Percentiles rank a stretch among this genome's conserved stretches.
Conservation (phyloP, 345 rosid species). For the Cardamine occulta region DNA sequence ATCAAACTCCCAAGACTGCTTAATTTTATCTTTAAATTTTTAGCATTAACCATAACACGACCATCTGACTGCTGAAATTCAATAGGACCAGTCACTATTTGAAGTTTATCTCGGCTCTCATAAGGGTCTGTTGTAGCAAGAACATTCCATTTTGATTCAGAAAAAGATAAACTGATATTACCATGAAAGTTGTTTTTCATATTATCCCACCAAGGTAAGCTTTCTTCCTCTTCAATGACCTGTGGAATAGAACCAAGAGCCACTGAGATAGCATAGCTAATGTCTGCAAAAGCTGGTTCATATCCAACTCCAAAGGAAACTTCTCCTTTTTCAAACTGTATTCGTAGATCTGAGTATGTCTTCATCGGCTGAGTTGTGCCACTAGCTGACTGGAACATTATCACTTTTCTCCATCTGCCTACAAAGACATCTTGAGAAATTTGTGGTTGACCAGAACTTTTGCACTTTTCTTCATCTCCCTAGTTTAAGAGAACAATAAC, state of each 20-base stretch:
- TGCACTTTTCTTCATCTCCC: slow-evolving; percentile 43
- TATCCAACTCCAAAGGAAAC: slow-evolving; percentile 90
- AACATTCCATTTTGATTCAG: slow-evolving; percentile 27
- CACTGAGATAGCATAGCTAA: slow-evolving; percentile 92
- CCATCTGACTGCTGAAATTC: slow-evolving; percentile 96
- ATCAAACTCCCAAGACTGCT: slow-evolving; percentile 93
- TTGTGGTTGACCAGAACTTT: slow-evolving; percentile 61
- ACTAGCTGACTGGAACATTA: slow-evolving; percentile 85
- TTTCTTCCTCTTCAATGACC: slow-evolving; percentile 80
- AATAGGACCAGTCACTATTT: slow-evolving; percentile 63
- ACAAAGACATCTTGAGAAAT: slow-evolving; percentile 80
- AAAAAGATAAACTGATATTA: too few relatives aligned
- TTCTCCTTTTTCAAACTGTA: slow-evolving; percentile 76
- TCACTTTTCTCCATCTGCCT: slow-evolving; percentile 96
- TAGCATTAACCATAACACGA: slow-evolving; percentile 65
- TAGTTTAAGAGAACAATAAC: slow-evolving; percentile 50
- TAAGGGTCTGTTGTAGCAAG: slow-evolving; percentile 96
- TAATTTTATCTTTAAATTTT: slow-evolving; percentile 72
- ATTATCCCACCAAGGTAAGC: slow-evolving; percentile 99
- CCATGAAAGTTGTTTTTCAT: slow-evolving; percentile 67
- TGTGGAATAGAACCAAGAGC: slow-evolving; percentile 60
- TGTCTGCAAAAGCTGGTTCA: slow-evolving; percentile 91
- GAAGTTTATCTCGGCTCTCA: slow-evolving; percentile 91
- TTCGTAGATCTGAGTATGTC: slow-evolving; percentile 77
- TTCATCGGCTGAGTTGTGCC: slow-evolving; percentile 95